Conservation (phyloP, 345 rosid genomes). For the Pistacia vera region DNA sequence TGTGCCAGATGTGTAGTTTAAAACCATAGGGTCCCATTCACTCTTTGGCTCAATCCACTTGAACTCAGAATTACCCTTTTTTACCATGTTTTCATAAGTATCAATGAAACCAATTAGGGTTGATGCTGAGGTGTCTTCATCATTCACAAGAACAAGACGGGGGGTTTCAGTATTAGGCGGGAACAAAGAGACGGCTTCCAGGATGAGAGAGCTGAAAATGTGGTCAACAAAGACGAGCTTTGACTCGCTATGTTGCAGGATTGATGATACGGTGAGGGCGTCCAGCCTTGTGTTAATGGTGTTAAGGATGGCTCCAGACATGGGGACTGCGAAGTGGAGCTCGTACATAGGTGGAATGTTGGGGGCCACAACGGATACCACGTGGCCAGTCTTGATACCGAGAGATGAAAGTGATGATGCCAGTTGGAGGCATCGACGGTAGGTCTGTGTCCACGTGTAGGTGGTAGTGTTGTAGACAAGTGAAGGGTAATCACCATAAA, state of each 20-base stretch:
- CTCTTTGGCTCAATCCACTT: slow-evolving; percentile 20
- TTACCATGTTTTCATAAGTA: slow-evolving; percentile 29
- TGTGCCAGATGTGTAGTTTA: slow-evolving; percentile 46
- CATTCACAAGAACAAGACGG: slow-evolving; percentile 42
- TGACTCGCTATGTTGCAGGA: slow-evolving; percentile 53
- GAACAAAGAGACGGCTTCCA: slow-evolving; percentile 48
- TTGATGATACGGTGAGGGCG: slow-evolving; percentile 41
- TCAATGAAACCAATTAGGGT: slow-evolving; percentile 8
- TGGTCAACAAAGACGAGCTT: slow-evolving; percentile 64
- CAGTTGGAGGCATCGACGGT: slow-evolving; percentile 60
- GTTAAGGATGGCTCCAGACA: slow-evolving; percentile 63
- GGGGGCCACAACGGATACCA: slow-evolving; percentile 62
- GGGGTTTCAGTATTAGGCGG: slow-evolving; percentile 27
- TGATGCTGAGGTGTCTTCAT: not conserved
- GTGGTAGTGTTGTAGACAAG: slow-evolving; percentile 39
- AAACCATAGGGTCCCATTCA: slow-evolving; percentile 12
- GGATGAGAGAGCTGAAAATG: slow-evolving; percentile 25
- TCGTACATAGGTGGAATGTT: slow-evolving; percentile 61
- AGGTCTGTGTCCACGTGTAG: slow-evolving; percentile 57
- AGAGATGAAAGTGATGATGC: slow-evolving; percentile 55
- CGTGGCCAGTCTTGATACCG: slow-evolving; percentile 47
- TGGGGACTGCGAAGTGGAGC: slow-evolving; percentile 71
- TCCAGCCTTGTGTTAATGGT: slow-evolving; percentile 63
- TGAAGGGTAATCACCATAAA: slow-evolving; percentile 53
- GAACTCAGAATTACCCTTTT: slow-evolving; percentile 19